These are phyloP conservation scores for Camelina laxa DNA, from an alignment of 345 rosid species.

Conservation along the genomic window DNA sequence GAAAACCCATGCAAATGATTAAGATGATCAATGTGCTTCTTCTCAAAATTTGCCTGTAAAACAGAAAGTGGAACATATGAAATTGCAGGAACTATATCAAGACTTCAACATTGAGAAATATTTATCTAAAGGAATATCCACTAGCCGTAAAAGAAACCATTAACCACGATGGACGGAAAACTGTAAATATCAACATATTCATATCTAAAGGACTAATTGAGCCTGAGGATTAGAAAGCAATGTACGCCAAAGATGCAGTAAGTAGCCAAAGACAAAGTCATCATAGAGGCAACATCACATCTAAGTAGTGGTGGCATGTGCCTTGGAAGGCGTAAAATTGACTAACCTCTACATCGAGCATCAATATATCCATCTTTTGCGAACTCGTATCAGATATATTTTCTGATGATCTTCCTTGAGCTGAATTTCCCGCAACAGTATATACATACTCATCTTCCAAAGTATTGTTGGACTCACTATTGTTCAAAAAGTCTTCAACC, in stretches of 20 bases:
- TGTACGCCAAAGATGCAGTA: slow-evolving; percentile 1
- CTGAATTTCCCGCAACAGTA: slow-evolving; percentile 39
- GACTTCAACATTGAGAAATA: neutral
- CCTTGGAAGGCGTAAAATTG: slow-evolving; percentile 6
- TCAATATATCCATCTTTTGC: slow-evolving; percentile 47
- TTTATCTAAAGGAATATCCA: neutral
- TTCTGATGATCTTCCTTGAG: slow-evolving; percentile 36
- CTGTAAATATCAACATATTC: slow-evolving; percentile 4
- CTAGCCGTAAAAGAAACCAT: slow-evolving; percentile 11
- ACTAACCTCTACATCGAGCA: slow-evolving; percentile 59
- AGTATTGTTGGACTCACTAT: slow-evolving; percentile 42
- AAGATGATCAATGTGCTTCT: slow-evolving; percentile 50
- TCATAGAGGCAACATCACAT: slow-evolving; percentile 18
- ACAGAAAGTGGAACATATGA: slow-evolving; percentile 24
- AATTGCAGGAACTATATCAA: slow-evolving; percentile 2
- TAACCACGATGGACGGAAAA: slow-evolving; percentile 6
- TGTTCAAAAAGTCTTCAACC: slow-evolving; percentile 45
- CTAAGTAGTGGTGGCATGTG: slow-evolving; percentile 1
- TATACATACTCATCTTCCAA: slow-evolving; percentile 48
- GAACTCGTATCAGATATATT: slow-evolving; percentile 25
- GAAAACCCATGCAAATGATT: slow-evolving; percentile 44
- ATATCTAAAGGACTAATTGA: slow-evolving; percentile 2
- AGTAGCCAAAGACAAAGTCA: slow-evolving; percentile 24
- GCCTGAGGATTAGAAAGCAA: slow-evolving; percentile 6
- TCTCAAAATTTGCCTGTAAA: slow-evolving; percentile 55